A percentile compares a stretch with the other conserved stretches of the same genome.
These are phyloP conservation scores for Paxillus involutus DNA, from an alignment of 768 basidiomycete genomes.

Conservation along the genomic window DNA sequence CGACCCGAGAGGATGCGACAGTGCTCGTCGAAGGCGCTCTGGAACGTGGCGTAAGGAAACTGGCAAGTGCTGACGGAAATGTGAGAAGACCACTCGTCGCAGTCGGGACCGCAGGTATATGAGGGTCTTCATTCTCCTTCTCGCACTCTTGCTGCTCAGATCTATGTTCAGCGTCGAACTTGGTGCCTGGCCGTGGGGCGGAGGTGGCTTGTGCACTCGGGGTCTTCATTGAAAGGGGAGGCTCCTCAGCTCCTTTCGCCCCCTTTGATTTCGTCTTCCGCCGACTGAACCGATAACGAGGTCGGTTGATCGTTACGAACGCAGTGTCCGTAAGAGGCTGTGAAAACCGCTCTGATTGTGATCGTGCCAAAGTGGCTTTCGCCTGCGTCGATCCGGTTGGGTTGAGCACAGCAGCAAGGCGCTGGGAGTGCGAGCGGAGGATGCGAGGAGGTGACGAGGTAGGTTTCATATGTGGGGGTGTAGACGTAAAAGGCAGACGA, in stretches of 20 bases:
- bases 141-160: background rate
- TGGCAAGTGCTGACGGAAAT: conserved; percentile 8
- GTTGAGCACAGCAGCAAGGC: background rate
- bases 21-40: conserved; percentile 25
- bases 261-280: conserved; percentile 10
- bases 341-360: conserved; percentile 25
- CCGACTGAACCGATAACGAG: conserved; percentile 18
- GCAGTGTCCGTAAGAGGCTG: conserved; percentile 14
- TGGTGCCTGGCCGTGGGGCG: background rate
- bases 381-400: background rate
- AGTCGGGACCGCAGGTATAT: background rate
- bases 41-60: conserved; percentile 14
- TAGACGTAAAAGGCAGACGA: conserved; percentile 23
- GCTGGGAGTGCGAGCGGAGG: conserved; percentile 28
- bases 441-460: conserved; percentile 11
- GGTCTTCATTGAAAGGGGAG: background rate
- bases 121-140: conserved; percentile 5
- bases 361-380: conserved; percentile 15
- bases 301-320: conserved; percentile 22
- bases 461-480: conserved; percentile 10
- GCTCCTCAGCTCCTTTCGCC: background rate
- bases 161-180: background rate
- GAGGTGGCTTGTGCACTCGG: background rate
- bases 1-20: conserved; percentile 6
- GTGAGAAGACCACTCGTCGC: background rate